Percentiles rank a stretch among this genome's conserved stretches.
Evolutionary conservation across 257 asterid genomes (phyloP).

Genomic region (Solanum appendiculatum): DNA sequence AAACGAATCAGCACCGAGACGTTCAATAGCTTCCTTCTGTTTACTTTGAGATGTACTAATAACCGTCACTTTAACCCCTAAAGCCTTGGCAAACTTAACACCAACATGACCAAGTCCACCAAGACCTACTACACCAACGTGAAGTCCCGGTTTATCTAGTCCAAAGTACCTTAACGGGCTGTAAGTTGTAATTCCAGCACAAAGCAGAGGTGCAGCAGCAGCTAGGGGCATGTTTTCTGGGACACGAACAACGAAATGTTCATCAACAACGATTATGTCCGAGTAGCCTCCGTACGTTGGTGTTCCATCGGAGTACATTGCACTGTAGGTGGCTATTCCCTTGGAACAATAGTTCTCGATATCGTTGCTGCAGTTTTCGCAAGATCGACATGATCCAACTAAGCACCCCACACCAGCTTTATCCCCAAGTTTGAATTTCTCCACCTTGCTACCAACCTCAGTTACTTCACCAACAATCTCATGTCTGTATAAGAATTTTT

Average conservation of each 20-base stretch:
- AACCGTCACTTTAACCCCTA: neutral
- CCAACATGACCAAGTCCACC: constrained; percentile 15
- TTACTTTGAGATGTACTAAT: constrained; percentile 9
- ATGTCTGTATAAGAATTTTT: constrained; percentile 6
- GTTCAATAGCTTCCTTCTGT: constrained; percentile 1
- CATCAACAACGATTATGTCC: constrained; percentile 1
- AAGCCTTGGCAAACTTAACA: constrained; percentile 12
- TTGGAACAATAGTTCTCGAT: constrained; percentile 14
- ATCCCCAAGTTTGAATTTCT: constrained; percentile 23
- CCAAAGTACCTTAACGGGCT: neutral
- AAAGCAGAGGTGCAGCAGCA: neutral
- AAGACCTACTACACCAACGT: constrained; percentile 8
- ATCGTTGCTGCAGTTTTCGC: constrained; percentile 17
- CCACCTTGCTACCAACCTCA: constrained; percentile 32
- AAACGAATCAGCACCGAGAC: constrained; percentile 6
- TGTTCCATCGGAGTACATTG: neutral
- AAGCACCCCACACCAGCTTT: constrained; percentile 31
- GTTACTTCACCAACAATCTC: constrained; percentile 30
- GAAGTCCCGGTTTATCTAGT: neutral
- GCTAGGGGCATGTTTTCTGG: neutral
- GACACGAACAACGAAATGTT: neutral
- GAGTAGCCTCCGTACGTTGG: constrained; percentile 7
- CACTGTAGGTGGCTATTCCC: neutral
- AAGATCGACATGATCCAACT: constrained; percentile 27
- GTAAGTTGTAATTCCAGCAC: constrained; percentile 5